phyloP scores from a whole-genome alignment of 257 asterid genomes.

The Solanum clarkiae region DNA sequence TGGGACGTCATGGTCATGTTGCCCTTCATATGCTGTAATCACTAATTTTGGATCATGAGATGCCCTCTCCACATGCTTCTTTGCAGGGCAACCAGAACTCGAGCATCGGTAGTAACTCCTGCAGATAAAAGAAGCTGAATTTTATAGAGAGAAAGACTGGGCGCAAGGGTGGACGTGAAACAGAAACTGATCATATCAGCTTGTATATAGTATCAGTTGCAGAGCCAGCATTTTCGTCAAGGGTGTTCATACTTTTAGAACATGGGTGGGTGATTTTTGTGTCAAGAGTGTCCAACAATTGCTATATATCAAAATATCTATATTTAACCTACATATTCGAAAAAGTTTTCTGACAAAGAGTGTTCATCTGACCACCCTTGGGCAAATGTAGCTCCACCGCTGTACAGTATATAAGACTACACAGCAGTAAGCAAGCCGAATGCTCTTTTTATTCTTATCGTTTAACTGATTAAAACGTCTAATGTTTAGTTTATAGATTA shows the following conservation, averaged over 20 bases:
- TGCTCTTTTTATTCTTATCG: not conserved
- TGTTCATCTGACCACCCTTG: too few species aligned
- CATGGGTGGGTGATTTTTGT: too few species aligned
- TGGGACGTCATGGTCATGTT: conserved; percentile 59
- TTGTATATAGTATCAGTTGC: not conserved
- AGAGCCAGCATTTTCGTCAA: too few species aligned
- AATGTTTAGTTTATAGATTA: not conserved
- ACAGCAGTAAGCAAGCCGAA: not conserved
- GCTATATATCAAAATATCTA: too few species aligned
- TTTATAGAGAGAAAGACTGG: not conserved
- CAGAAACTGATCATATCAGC: not conserved
- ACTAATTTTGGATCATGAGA: conserved; percentile 65
- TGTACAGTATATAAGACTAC: not conserved
- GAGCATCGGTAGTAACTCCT: conserved; percentile 97
- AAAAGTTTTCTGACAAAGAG: too few species aligned
- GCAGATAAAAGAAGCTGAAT: conserved; percentile 4
- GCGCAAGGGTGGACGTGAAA: not conserved
- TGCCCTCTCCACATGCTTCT: conserved; percentile 90
- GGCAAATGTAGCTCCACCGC: not conserved
- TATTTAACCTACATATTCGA: too few species aligned
- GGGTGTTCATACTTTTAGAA: too few species aligned
- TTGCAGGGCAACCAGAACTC: conserved; percentile 64
- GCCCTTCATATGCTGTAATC: conserved; percentile 76
- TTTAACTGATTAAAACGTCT: not conserved
- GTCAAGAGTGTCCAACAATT: too few species aligned